phyloP scores from a whole-genome alignment of 1,139 yeast species.

The Williopsis jadinii region DNA sequence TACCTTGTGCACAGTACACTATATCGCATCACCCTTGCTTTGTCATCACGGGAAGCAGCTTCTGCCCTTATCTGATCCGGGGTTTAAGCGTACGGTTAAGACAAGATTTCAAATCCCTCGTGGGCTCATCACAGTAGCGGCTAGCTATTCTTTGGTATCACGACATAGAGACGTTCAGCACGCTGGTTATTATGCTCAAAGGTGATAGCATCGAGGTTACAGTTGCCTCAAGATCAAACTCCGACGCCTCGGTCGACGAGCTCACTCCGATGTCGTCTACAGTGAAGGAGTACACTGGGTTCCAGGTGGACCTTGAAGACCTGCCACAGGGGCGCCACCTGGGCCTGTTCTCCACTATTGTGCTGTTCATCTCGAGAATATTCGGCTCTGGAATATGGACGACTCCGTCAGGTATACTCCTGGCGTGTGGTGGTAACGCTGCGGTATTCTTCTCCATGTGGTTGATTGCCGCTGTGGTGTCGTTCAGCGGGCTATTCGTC shows the following conservation, averaged over 20 bases:
- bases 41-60: too few relatives aligned
- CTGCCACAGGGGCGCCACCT: slow-evolving; percentile 72
- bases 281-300: slow-evolving; percentile 7
- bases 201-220: slow-evolving; percentile 5
- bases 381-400: slow-evolving; percentile 78
- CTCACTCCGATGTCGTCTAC: slow-evolving; percentile 7
- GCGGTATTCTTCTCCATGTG: slow-evolving; percentile 53
- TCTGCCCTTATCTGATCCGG: too few relatives aligned
- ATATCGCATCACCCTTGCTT: too few relatives aligned
- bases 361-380: slow-evolving; percentile 58
- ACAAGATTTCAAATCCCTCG: too few relatives aligned
- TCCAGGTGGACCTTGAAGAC: slow-evolving; percentile 31
- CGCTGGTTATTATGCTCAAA: slow-evolving; percentile 1
- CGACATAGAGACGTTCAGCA: too few relatives aligned
- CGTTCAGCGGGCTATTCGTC: slow-evolving; percentile 60
- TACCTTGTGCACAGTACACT: too few relatives aligned
- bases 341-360: slow-evolving; percentile 59
- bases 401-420: slow-evolving; percentile 58
- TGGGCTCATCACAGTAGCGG: too few relatives aligned
- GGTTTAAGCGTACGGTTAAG: too few relatives aligned
- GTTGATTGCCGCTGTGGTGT: slow-evolving; percentile 51
- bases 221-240: slow-evolving; percentile 11
- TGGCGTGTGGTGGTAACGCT: slow-evolving; percentile 63
- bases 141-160: too few relatives aligned
- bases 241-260: slow-evolving; percentile 10